A percentile compares a stretch with the other conserved stretches of the same genome.
These are phyloP conservation scores for Globisporangium okanoganense DNA, from an alignment of 352 stramenopile species.

Conservation along the genomic window DNA sequence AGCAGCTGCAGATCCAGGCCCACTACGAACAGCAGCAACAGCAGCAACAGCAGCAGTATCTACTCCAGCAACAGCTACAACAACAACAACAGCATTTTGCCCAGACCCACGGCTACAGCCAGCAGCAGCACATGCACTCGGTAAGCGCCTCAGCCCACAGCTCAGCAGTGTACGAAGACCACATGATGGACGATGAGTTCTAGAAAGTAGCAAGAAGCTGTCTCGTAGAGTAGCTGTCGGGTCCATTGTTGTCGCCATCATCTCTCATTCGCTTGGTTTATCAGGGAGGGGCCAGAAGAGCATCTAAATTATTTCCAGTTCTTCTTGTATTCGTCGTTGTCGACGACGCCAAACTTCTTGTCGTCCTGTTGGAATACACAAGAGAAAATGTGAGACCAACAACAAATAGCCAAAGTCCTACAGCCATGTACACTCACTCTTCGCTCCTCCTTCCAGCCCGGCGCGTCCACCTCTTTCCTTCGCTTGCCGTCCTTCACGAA, in stretches of 20 bases:
- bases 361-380: slow-evolving; percentile 25
- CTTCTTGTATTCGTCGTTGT: slow-evolving; percentile 78
- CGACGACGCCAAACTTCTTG: slow-evolving; percentile 56
- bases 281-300: neutral
- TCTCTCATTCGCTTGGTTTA: neutral
- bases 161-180: slow-evolving; percentile 28
- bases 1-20: slow-evolving; percentile 27
- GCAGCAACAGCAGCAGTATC: slow-evolving; percentile 24
- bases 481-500: slow-evolving; percentile 78
- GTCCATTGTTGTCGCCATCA: neutral
- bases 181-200: slow-evolving; percentile 63
- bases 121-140: slow-evolving; percentile 18
- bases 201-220: slow-evolving; percentile 12
- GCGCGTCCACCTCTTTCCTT: slow-evolving; percentile 52
- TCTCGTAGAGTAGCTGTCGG: neutral
- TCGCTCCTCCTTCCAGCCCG: slow-evolving; percentile 64
- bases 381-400: neutral
- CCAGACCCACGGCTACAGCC: slow-evolving; percentile 13
- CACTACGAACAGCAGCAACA: slow-evolving; percentile 26
- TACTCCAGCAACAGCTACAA: slow-evolving; percentile 28
- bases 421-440: slow-evolving; percentile 27
- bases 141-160: slow-evolving; percentile 9
- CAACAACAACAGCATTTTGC: slow-evolving; percentile 19
- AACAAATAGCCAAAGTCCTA: neutral
- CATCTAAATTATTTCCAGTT: slow-evolving; percentile 71